Evolutionary conservation across 2,329 filamentous ascomycete species (phyloP).

Genomic region (Exophiala bonariae): DNA sequence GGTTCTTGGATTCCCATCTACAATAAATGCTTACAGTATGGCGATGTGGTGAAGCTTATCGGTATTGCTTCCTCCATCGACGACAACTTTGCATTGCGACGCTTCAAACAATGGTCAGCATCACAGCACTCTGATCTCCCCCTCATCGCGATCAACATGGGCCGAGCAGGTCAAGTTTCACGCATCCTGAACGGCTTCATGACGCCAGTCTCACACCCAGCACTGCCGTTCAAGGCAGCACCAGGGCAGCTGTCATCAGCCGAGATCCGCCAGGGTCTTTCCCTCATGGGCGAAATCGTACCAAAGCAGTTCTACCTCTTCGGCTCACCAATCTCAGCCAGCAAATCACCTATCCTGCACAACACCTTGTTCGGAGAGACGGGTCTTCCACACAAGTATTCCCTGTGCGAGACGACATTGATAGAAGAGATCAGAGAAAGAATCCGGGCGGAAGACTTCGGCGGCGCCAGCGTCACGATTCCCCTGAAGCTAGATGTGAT

Average conservation of each 20-base stretch:
- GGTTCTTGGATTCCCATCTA: constrained; percentile 91
- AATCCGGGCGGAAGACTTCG: constrained; percentile 73
- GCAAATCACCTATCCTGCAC: constrained; percentile 84
- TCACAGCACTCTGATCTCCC: constrained; percentile 70
- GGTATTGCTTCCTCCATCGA: constrained; percentile 73
- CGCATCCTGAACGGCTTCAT: constrained; percentile 89
- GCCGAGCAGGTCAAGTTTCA: constrained; percentile 79
- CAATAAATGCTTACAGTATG: constrained; percentile 84
- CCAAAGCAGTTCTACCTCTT: constrained; percentile 81
- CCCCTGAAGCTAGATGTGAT: constrained; percentile 91
- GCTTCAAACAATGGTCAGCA: constrained; percentile 77
- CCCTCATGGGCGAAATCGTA: constrained; percentile 76
- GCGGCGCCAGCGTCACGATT: constrained; percentile 93
- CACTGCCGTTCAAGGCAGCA: constrained; percentile 87
- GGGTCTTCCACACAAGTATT: constrained; percentile 84
- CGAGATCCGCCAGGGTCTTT: constrained; percentile 78
- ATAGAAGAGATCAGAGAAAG: constrained; percentile 61
- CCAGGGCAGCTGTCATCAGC: constrained; percentile 88
- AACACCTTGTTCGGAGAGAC: constrained; percentile 75
- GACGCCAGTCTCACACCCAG: constrained; percentile 89
- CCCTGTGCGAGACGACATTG: constrained; percentile 70
- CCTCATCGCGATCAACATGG: constrained; percentile 96
- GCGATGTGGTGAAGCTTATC: constrained; percentile 92
- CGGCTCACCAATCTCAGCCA: constrained; percentile 78
- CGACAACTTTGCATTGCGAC: constrained; percentile 82